Percentiles rank a stretch among this genome's conserved stretches.
Conservation (phyloP, 495 filamentous ascomycete genomes). For the Penicillium salamii region DNA sequence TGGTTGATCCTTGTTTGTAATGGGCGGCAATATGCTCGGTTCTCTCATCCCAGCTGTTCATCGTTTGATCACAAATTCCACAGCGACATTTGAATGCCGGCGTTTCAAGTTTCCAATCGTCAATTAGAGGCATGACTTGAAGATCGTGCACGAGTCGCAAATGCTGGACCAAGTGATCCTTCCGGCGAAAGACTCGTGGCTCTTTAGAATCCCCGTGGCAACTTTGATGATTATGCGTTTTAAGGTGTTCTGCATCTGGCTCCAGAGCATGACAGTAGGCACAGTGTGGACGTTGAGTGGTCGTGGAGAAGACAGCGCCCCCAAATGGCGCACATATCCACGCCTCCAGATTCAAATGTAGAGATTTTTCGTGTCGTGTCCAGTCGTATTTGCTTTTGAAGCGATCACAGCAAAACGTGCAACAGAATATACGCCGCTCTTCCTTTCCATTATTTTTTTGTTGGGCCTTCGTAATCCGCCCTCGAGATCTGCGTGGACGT, state of each 20-base stretch:
- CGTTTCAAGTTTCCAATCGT: constrained; percentile 62
- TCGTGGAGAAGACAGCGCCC: constrained; percentile 26
- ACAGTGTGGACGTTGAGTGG: constrained; percentile 47
- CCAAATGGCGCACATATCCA: constrained; percentile 73
- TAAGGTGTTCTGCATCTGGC: constrained; percentile 16
- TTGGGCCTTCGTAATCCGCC: constrained; percentile 55
- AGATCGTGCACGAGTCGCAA: constrained; percentile 65
- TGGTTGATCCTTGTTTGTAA: constrained; percentile 59
- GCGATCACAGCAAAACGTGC: constrained; percentile 77
- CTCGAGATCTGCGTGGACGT: constrained; percentile 25
- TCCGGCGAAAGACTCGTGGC: constrained; percentile 70
- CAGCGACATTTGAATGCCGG: constrained; percentile 62
- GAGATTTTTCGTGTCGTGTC: constrained; percentile 75
- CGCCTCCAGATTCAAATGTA: constrained; percentile 72
- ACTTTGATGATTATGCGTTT: constrained; percentile 54
- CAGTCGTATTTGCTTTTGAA: constrained; percentile 82
- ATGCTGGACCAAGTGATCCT: constrained; percentile 77
- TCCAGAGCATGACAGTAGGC: constrained; percentile 21
- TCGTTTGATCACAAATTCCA: constrained; percentile 59
- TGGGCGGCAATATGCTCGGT: constrained; percentile 62
- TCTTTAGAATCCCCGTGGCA: constrained; percentile 62
- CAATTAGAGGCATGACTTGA: constrained; percentile 59
- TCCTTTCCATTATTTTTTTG: constrained; percentile 32
- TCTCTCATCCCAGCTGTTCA: constrained; percentile 59
- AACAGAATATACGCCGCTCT: constrained; percentile 30